A percentile compares a stretch with the other conserved stretches of the same genome.
These are phyloP conservation scores for Cercospora nicotianae DNA, from an alignment of 2,329 filamentous ascomycete genomes.

Conservation along the genomic window DNA sequence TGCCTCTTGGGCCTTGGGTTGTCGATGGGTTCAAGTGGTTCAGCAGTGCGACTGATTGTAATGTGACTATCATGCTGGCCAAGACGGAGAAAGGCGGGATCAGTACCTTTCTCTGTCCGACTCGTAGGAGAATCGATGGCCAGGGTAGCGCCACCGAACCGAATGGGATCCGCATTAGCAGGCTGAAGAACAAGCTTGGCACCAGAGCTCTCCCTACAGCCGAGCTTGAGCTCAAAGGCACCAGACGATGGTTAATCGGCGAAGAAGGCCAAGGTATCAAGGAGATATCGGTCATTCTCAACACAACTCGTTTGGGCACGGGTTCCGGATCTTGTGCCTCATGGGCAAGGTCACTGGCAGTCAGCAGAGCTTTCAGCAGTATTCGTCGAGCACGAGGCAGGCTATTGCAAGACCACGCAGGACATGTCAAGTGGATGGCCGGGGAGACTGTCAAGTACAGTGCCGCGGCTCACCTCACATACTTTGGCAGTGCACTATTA, in stretches of 20 bases:
- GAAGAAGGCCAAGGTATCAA: conserved; percentile 22
- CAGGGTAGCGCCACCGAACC: conserved; percentile 29
- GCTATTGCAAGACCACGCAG: conserved; percentile 20
- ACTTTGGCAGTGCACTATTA: conserved; percentile 26
- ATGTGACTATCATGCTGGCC: conserved; percentile 65
- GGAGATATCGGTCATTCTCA: conserved; percentile 53
- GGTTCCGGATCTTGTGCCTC: conserved; percentile 22
- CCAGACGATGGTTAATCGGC: conserved; percentile 60
- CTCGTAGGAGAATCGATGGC: conserved; percentile 47
- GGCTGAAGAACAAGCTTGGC: conserved; percentile 71
- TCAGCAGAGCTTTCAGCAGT: conserved; percentile 23
- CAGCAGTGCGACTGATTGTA: conserved; percentile 64
- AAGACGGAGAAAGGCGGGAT: conserved; percentile 49
- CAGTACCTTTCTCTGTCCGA: conserved; percentile 65
- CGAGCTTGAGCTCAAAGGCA: conserved; percentile 58
- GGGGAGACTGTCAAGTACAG: conserved; percentile 19
- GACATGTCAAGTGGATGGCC: conserved; percentile 23
- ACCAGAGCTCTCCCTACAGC: conserved; percentile 70
- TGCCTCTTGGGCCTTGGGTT: conserved; percentile 45
- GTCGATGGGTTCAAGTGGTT: conserved; percentile 73
- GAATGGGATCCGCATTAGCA: conserved; percentile 68
- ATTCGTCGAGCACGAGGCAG: conserved; percentile 17
- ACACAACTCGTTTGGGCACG: conserved; percentile 60
- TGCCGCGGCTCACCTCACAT: conserved; percentile 21
- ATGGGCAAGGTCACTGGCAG: conserved; percentile 25